Conservation (phyloP, 139 green algal species). For the Micromonas commoda region DNA sequence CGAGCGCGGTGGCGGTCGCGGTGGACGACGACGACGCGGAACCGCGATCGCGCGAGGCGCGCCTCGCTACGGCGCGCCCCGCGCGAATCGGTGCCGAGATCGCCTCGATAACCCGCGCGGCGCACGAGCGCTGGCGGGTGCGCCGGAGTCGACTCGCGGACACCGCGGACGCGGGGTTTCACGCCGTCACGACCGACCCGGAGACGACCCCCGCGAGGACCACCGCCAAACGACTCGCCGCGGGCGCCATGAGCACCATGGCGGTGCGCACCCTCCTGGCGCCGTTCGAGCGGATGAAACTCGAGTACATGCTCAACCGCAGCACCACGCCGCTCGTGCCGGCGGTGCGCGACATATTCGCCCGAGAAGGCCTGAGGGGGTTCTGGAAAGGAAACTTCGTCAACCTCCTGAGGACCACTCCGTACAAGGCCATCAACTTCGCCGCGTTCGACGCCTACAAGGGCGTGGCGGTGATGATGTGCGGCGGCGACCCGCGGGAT, state of each 20-base stretch:
- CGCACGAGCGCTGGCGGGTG: no score
- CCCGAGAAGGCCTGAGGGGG: conserved; percentile 57
- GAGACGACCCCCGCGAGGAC: neutral
- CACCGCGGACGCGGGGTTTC: neutral
- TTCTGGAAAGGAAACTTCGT: conserved; percentile 83
- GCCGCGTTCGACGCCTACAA: conserved; percentile 50
- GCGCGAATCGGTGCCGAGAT: no score
- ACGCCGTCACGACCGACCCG: neutral
- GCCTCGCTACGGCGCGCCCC: no score
- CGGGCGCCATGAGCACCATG: conserved; percentile 49
- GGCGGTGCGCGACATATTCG: conserved; percentile 57
- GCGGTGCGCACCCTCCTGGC: conserved; percentile 56
- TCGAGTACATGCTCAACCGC: conserved; percentile 55
- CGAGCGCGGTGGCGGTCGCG: no score
- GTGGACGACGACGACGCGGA: no score
- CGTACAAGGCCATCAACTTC: conserved; percentile 77
- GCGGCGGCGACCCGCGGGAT: conserved; percentile 13
- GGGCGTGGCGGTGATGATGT: conserved; percentile 44
- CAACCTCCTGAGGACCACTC: conserved; percentile 51
- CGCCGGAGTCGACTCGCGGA: no score
- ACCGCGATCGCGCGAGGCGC: no score
- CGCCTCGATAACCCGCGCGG: no score
- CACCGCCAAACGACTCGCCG: conserved; percentile 38
- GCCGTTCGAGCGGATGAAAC: conserved; percentile 58
- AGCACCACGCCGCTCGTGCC: conserved; percentile 27